Evolutionary conservation across 306 rosid genomes (phyloP).

Genomic region (Boehmeria nivea): DNA sequence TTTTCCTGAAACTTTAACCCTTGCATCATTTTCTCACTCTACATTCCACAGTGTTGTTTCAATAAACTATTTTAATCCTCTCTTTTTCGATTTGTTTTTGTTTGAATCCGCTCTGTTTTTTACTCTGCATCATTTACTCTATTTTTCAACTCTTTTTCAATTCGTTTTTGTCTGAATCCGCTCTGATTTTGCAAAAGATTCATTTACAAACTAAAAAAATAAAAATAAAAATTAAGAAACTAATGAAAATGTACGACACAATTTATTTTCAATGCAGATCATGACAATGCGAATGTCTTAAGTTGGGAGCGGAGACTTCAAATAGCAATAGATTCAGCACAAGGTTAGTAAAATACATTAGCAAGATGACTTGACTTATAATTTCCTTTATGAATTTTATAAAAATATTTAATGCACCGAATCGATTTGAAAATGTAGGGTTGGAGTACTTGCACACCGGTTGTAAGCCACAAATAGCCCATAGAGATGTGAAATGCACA

Average conservation of each 20-base stretch:
- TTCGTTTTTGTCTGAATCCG: not conserved
- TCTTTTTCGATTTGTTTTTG: too few species aligned
- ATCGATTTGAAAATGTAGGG: not conserved
- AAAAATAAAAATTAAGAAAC: too few species aligned
- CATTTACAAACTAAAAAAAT: too few species aligned
- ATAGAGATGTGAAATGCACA: constrained; percentile 14
- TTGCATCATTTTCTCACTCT: not conserved
- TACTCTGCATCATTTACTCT: too few species aligned
- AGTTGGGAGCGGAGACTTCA: constrained; percentile 11
- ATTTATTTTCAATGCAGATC: not conserved
- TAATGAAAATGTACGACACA: too few species aligned
- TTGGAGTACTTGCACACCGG: constrained; percentile 20
- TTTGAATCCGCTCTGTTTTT: too few species aligned
- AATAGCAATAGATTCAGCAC: constrained; percentile 20
- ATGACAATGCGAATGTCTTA: not conserved
- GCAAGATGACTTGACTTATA: too few species aligned
- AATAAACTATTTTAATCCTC: too few species aligned
- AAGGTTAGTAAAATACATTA: not conserved
- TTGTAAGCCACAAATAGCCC: constrained; percentile 15
- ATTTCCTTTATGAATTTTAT: too few species aligned
- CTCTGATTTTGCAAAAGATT: not conserved
- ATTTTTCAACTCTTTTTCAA: not conserved
- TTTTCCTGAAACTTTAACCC: not conserved
- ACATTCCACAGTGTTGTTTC: not conserved
- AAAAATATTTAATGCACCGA: not conserved